Evolutionary conservation across 768 basidiomycete genomes (phyloP).

Genomic region (Coprinopsis sp.): DNA sequence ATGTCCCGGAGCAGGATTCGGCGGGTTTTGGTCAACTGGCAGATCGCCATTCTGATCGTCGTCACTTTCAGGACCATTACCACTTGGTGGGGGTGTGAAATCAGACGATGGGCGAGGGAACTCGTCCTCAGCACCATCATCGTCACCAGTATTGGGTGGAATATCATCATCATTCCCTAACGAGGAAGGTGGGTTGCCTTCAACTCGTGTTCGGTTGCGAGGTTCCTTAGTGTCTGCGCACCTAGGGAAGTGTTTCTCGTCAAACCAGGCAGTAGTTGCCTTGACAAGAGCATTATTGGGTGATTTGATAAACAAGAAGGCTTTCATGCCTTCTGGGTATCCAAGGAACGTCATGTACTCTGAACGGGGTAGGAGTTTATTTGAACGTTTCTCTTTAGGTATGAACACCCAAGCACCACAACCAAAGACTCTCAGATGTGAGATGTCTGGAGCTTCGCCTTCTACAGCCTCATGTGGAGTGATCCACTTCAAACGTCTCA

Average conservation of each 20-base stretch:
- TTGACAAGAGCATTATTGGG: not conserved
- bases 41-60: no score
- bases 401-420: constrained; percentile 19
- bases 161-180: not conserved
- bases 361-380: constrained; percentile 18
- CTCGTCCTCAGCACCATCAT: no score
- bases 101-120: no score
- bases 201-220: not conserved
- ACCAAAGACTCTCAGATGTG: constrained; percentile 23
- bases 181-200: not conserved
- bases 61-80: no score
- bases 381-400: constrained; percentile 12
- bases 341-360: constrained; percentile 20
- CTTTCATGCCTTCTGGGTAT: constrained; percentile 2
- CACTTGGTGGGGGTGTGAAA: no score
- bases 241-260: not conserved
- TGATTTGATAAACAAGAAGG: constrained; percentile 1
- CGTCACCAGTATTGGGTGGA: no score
- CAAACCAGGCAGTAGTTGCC: not conserved
- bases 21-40: no score
- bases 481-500: no score
- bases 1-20: no score
- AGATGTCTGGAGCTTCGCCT: constrained; percentile 16
- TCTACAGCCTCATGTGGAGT: constrained; percentile 9
- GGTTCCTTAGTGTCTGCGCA: not conserved